Evolutionary conservation across 495 filamentous ascomycete genomes (phyloP), one percentile per base, ranked within the genome.

Genomic region (Penicillium chermesinum): DNA sequence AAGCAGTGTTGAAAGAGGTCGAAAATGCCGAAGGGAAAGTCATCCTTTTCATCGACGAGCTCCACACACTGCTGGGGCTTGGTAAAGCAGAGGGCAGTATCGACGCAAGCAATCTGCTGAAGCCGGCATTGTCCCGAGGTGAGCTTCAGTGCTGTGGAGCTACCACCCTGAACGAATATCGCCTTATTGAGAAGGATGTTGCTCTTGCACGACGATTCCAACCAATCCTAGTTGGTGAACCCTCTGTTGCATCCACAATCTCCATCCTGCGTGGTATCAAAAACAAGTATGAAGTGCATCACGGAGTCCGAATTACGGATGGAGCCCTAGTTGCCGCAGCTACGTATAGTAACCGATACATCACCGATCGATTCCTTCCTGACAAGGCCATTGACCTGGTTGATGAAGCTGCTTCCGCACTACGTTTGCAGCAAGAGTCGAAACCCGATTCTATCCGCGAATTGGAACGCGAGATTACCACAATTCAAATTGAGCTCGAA

Each of bases 371-470:
- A 30, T 97, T 94, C 64, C 74, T 96, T 1, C 91, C 93, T 1
- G 91, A 96, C 65, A 96, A 97, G 60, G 93, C 93, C 6, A 98
- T 98, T 50, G 93, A 98, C 64, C 63, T 98, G 41, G 88, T 98
- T 53, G 93, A 98, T 61, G 93, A 97, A 68, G 93, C 93, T 12
- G 91, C 93, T 3, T 95, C 88, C 33, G 87, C 88, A 10, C 72
- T 96, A 7, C 79, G 93, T 14, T 66, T 98, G 49, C 93, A 98
- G 61, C 93, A 98, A 64, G 93, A 98, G 67, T 95, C 89, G 56
- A 95, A 95, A 53, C 93, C 93, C 0, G 93, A 98, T 49, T 81
- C 89, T 12, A 96, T 98, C 21, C 82, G 89, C 60, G 81, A 86
- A 41, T 77, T 96, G 15, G 93, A 97, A 57, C 87, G 91, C 39